Percentiles rank a stretch among this genome's conserved stretches.
Evolutionary conservation across 306 rosid species (phyloP).

Genomic region (Sophora flavescens): DNA sequence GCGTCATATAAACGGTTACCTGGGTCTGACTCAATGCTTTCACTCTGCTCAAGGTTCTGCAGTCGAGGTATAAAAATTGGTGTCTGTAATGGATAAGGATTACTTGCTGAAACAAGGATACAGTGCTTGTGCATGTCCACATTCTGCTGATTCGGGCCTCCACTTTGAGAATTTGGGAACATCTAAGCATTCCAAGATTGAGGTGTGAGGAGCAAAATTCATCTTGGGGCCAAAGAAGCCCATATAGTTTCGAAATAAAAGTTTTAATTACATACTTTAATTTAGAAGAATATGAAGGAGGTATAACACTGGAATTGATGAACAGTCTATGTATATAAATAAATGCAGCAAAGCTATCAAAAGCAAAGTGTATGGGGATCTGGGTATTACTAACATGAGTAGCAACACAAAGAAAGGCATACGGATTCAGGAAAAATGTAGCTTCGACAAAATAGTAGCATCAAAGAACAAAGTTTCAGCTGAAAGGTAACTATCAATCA

Average conservation of each 20-base stretch:
- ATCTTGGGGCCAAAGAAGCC: slow-evolving; percentile 5
- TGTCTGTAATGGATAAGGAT: slow-evolving; percentile 90
- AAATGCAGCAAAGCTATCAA: slow-evolving; percentile 14
- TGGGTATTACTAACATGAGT: not conserved
- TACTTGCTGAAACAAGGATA: slow-evolving; percentile 89
- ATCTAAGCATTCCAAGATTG: slow-evolving; percentile 63
- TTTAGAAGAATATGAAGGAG: slow-evolving; percentile 13
- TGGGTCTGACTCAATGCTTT: slow-evolving; percentile 68
- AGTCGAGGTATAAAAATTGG: slow-evolving; percentile 83
- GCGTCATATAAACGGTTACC: slow-evolving; percentile 83
- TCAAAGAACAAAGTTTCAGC: not conserved
- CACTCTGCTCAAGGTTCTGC: slow-evolving; percentile 81
- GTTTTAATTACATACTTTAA: slow-evolving; percentile 1
- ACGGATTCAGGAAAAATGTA: not conserved
- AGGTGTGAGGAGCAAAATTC: slow-evolving; percentile 40
- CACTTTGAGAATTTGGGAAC: slow-evolving; percentile 79
- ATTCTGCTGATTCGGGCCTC: slow-evolving; percentile 78
- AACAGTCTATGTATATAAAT: not conserved
- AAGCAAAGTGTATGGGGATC: slow-evolving; percentile 2
- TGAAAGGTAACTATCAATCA: slow-evolving; percentile 18
- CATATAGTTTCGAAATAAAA: slow-evolving; percentile 22
- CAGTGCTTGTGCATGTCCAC: slow-evolving; percentile 87
- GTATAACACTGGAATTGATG: slow-evolving; percentile 8
- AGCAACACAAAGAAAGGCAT: not conserved
- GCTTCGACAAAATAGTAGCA: not conserved